phyloP scores from a whole-genome alignment of 139 green algal species.

The Pycnococcus provasolii region DNA sequence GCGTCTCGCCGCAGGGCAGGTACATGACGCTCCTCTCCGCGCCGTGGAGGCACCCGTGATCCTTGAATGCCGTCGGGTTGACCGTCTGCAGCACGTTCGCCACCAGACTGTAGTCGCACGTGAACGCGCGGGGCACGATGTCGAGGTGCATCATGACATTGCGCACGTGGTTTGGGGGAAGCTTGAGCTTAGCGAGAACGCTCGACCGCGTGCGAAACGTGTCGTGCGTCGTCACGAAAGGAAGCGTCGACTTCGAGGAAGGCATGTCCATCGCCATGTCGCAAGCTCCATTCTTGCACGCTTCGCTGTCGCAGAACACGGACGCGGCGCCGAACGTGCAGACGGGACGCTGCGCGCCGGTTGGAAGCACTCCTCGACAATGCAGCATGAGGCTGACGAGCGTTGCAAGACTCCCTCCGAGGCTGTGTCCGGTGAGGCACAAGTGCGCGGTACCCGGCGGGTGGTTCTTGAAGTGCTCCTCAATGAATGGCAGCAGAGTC shows the following conservation, averaged over 20 bases:
- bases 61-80: constrained; percentile 46
- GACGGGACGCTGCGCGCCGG: constrained; percentile 31
- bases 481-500: constrained; percentile 72
- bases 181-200: constrained; percentile 26
- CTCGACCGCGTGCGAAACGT: no score
- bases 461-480: constrained; percentile 54
- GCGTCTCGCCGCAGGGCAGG: neutral
- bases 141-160: constrained; percentile 81
- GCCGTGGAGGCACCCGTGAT: constrained; percentile 56
- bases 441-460: constrained; percentile 4
- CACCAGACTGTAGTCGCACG: constrained; percentile 86
- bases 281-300: no score
- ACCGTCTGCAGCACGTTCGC: constrained; percentile 54
- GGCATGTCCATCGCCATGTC: no score
- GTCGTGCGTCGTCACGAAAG: no score
- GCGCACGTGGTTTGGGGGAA: constrained; percentile 50
- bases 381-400: constrained; percentile 79
- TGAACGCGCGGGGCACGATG: constrained; percentile 91
- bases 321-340: constrained; percentile 86
- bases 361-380: no score
- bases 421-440: constrained; percentile 61
- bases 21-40: neutral
- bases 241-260: no score
- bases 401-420: constrained; percentile 75
- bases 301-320: constrained; percentile 60